Conservation (phyloP, 1,139 yeast genomes). For the Blastobotrys indianensis region DNA sequence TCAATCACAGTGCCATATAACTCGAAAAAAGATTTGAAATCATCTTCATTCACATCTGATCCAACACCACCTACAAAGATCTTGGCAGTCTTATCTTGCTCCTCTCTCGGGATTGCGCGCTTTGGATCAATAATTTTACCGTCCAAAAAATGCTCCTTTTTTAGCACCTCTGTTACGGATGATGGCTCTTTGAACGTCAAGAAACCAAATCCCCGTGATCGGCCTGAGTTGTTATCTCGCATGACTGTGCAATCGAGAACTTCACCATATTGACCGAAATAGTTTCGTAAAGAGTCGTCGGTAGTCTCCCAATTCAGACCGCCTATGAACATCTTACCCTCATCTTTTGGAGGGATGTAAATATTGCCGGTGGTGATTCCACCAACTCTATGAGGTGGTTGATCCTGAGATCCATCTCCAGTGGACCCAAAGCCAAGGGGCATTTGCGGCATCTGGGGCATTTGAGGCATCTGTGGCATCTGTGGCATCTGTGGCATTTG, state of each 20-base stretch:
- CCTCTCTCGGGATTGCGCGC: constrained; percentile 96
- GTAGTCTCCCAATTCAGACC: constrained; percentile 99
- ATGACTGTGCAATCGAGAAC: constrained; percentile 86
- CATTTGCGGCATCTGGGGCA: constrained; percentile 2
- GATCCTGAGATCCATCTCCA: constrained; percentile 13
- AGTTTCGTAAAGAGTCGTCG: constrained; percentile 67
- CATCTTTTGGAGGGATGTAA: constrained; percentile 40
- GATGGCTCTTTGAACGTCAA: constrained; percentile 77
- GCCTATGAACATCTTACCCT: constrained; percentile 95
- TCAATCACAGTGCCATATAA: constrained; percentile 92
- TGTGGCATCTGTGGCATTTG: constrained; percentile 14
- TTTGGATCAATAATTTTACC: constrained; percentile 98
- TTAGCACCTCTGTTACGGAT: constrained; percentile 83
- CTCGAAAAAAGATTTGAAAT: constrained; percentile 80
- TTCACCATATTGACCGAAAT: constrained; percentile 86
- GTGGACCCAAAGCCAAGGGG: constrained; percentile 26
- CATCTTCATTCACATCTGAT: constrained; percentile 89
- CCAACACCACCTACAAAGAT: constrained; percentile 98
- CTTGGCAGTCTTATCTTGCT: constrained; percentile 95
- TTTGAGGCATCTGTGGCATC: constrained; percentile 2
- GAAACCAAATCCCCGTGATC: constrained; percentile 96
- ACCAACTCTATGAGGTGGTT: constrained; percentile 15
- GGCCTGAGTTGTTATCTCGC: constrained; percentile 86
- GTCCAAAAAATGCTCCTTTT: constrained; percentile 83
- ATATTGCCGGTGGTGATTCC: constrained; percentile 38